Conservation (phyloP, 1,284 basidiomycete genomes). For the Microbotryum violaceum region DNA sequence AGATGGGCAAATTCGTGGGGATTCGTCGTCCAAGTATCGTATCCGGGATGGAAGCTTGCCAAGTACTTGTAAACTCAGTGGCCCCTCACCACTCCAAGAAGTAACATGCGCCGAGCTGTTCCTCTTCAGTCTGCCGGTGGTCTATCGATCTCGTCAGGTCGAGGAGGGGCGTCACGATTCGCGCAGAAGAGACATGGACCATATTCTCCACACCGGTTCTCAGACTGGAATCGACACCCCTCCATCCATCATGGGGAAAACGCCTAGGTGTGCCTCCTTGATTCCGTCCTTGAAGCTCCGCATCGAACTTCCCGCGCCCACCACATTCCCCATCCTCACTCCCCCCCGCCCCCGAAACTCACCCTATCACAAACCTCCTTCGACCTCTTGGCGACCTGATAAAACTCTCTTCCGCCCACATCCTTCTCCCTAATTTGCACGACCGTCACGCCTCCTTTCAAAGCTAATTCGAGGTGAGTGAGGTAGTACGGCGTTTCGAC, state of each 20-base stretch:
- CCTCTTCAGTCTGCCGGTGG: no score
- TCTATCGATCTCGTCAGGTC: no score
- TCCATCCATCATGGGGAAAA: no score
- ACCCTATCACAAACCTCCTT: constrained; percentile 66
- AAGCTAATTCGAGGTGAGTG: constrained; percentile 51
- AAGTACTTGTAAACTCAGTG: no score
- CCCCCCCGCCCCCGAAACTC: constrained; percentile 9
- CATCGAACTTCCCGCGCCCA: not conserved
- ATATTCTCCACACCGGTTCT: no score
- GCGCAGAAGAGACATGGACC: no score
- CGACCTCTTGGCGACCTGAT: constrained; percentile 62
- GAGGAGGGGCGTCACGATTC: no score
- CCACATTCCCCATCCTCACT: not conserved
- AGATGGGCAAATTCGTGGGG: not conserved
- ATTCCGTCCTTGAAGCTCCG: not conserved
- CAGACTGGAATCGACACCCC: no score
- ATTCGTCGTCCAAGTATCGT: not conserved
- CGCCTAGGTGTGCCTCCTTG: not conserved
- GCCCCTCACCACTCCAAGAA: no score
- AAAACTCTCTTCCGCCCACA: constrained; percentile 73
- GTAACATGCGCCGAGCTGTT: no score
- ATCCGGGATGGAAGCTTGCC: not conserved
- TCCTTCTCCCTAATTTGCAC: constrained; percentile 85
- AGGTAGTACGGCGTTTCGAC: constrained; percentile 43
- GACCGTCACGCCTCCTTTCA: constrained; percentile 77